Percentiles rank a stretch among this genome's conserved stretches.
phyloP scores from a whole-genome alignment of 306 rosid species.

The Gastrolobium bilobum region DNA sequence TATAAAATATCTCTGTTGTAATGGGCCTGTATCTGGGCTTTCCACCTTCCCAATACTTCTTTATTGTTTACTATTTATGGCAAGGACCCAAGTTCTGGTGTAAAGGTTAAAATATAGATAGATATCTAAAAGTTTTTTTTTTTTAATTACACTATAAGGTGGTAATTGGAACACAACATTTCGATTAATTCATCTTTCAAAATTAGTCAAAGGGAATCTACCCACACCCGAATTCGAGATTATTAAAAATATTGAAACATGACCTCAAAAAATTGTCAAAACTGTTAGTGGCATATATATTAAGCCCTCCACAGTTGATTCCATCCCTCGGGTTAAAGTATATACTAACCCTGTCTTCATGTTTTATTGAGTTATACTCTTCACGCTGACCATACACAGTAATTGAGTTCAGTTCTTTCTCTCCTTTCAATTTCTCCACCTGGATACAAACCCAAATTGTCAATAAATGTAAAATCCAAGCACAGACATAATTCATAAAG shows the following conservation, averaged over 20 bases:
- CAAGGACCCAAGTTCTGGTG: conserved; percentile 1
- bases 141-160: no score
- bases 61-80: neutral
- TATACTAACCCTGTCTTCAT: conserved; percentile 50
- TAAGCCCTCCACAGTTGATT: no score
- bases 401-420: conserved; percentile 48
- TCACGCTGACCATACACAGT: conserved; percentile 46
- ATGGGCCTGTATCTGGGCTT: conserved; percentile 39
- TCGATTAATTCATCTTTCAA: no score
- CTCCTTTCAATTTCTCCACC: conserved; percentile 66
- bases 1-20: neutral
- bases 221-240: no score
- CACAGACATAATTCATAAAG: conserved; percentile 37
- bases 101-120: no score
- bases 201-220: no score
- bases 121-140: no score
- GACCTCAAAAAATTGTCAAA: no score
- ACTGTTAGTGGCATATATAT: no score
- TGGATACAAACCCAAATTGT: conserved; percentile 43
- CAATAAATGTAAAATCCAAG: conserved; percentile 41
- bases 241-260: no score
- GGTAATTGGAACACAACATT: no score
- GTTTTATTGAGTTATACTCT: conserved; percentile 40
- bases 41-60: conserved; percentile 35
- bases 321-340: no score